These are phyloP conservation scores for Hericium coralloides DNA, from an alignment of 768 basidiomycete genomes.

Conservation along the genomic window DNA sequence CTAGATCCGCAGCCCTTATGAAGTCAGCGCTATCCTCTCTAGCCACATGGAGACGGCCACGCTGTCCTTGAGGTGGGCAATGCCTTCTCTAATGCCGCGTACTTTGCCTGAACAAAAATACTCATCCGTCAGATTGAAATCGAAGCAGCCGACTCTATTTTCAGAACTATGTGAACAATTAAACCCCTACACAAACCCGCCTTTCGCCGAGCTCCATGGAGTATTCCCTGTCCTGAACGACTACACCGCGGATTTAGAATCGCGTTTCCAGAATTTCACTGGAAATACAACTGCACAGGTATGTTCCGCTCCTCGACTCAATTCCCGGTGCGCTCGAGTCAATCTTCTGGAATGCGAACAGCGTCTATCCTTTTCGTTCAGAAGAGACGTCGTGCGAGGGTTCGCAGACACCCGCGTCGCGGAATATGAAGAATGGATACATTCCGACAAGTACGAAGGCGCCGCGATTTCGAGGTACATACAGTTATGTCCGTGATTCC, in stretches of 20 bases:
- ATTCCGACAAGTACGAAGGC: conserved; percentile 17
- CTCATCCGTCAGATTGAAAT: not conserved
- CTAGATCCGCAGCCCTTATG: conserved; percentile 19
- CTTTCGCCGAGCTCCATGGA: conserved; percentile 50
- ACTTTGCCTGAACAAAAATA: too few relatives aligned
- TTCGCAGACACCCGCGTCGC: conserved; percentile 31
- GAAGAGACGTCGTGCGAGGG: conserved; percentile 53
- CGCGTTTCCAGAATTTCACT: conserved; percentile 34
- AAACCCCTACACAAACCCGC: conserved; percentile 43
- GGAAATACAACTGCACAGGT: not conserved
- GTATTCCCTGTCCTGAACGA: conserved; percentile 33
- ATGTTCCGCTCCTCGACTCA: not conserved
- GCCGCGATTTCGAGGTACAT: conserved; percentile 31
- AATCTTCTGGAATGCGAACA: conserved; percentile 1
- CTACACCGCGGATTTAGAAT: conserved; percentile 17
- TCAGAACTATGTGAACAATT: conserved; percentile 36
- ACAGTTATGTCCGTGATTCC: not conserved
- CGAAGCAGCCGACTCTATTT: conserved; percentile 29
- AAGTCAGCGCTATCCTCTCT: conserved; percentile 27
- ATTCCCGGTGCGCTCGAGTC: not conserved
- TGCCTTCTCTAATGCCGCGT: too few relatives aligned
- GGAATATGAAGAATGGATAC: conserved; percentile 34
- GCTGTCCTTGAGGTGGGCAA: conserved; percentile 22
- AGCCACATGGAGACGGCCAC: conserved; percentile 29
- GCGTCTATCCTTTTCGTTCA: conserved; percentile 22